A percentile compares a stretch with the other conserved stretches of the same genome.
These are phyloP conservation scores for Panellus pusillus DNA, from an alignment of 768 basidiomycete species.

Conservation along the genomic window DNA sequence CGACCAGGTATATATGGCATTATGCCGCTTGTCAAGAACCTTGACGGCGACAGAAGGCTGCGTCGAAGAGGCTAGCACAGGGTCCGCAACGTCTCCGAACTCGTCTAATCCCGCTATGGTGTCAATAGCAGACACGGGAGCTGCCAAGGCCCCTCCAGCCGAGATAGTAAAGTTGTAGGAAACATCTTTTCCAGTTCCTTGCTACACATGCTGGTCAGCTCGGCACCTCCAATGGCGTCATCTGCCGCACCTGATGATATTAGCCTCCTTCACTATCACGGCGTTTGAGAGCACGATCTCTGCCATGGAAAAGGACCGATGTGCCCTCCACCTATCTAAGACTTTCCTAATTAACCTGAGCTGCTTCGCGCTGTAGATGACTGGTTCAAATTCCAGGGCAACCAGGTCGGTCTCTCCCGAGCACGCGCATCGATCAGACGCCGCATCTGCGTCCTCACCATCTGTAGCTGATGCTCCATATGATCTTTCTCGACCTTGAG, in stretches of 20 bases:
- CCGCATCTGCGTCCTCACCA: conserved; percentile 82
- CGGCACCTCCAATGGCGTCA: not conserved
- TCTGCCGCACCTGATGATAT: conserved; percentile 73
- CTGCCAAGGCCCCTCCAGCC: conserved; percentile 76
- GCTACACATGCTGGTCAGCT: conserved; percentile 39
- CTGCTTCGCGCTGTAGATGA: conserved; percentile 80
- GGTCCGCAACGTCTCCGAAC: conserved; percentile 92
- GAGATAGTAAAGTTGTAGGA: conserved; percentile 91
- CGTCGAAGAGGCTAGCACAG: conserved; percentile 65
- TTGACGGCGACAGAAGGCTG: conserved; percentile 89
- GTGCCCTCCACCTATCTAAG: conserved; percentile 81
- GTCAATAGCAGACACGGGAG: conserved; percentile 81
- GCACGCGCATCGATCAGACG: conserved; percentile 75
- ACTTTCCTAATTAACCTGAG: conserved; percentile 80
- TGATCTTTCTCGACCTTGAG: conserved; percentile 89
- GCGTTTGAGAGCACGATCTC: conserved; percentile 85
- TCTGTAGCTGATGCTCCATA: conserved; percentile 84
- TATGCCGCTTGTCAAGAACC: conserved; percentile 85
- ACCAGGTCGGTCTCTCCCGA: conserved; percentile 68
- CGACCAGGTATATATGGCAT: conserved; percentile 91
- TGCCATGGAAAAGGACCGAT: conserved; percentile 89
- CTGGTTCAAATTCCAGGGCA: conserved; percentile 69
- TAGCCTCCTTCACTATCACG: conserved; percentile 89
- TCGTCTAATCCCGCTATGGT: conserved; percentile 85
- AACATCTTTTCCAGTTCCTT: conserved; percentile 82